Conservation (phyloP, 2,329 filamentous ascomycete genomes). For the Calonectria montana region DNA sequence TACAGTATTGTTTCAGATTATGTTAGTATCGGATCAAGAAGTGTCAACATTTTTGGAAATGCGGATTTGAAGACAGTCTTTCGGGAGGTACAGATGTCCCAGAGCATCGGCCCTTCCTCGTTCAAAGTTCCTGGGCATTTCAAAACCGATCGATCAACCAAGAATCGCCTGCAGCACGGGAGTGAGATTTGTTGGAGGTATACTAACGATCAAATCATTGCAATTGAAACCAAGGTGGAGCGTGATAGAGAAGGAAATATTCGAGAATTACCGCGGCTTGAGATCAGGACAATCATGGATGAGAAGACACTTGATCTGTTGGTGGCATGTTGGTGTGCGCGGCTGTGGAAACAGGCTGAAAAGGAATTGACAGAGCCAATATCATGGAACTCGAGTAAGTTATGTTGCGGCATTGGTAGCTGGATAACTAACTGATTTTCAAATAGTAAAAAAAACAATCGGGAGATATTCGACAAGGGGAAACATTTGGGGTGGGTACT, state of each 20-base stretch:
- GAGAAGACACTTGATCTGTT: slow-evolving; percentile 44
- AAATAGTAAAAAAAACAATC: not conserved
- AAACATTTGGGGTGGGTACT: not conserved
- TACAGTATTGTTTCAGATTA: slow-evolving; percentile 41
- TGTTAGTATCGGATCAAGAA: not conserved
- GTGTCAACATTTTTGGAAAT: slow-evolving; percentile 34
- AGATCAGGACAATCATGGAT: slow-evolving; percentile 31
- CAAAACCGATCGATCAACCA: slow-evolving; percentile 30
- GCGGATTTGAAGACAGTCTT: slow-evolving; percentile 35
- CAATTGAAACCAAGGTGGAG: slow-evolving; percentile 39
- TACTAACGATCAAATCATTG: slow-evolving; percentile 30
- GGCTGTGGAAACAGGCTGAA: slow-evolving; percentile 43
- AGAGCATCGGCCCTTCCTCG: slow-evolving; percentile 27
- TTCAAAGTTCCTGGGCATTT: slow-evolving; percentile 39
- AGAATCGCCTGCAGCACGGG: slow-evolving; percentile 35
- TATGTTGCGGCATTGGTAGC: not conserved
- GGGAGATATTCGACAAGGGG: not conserved
- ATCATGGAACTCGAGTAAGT: not conserved
- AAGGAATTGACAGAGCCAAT: slow-evolving; percentile 33
- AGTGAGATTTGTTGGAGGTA: slow-evolving; percentile 42
- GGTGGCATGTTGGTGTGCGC: slow-evolving; percentile 45
- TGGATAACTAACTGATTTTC: not conserved
- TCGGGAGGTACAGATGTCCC: slow-evolving; percentile 30
- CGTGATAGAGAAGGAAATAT: slow-evolving; percentile 32
- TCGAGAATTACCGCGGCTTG: slow-evolving; percentile 34